Evolutionary conservation across 371 early-diverging fungal species (phyloP), one percentile per base, ranked within the genome.

Genomic region (Saksenaea vasiformis): DNA sequence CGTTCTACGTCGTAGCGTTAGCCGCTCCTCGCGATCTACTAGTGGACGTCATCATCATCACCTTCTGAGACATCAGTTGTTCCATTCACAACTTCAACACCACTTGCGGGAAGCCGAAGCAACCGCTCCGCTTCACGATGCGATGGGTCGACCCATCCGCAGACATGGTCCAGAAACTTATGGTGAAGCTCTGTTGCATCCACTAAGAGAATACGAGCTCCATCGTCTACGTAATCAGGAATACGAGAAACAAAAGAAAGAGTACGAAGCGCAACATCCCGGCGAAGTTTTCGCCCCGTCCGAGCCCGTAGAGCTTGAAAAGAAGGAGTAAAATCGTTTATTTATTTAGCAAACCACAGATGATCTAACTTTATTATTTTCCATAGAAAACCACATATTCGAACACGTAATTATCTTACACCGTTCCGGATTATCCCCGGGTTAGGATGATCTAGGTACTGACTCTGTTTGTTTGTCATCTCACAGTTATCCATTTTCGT

Each of bases 161-260:
- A 44, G 56, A 31, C 76, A 73, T 64, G 77, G 76, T 15, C 67
- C 69, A 7, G 82, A 82, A 51, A 78, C 79, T 0, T 75, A 75
- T 74, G 82, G 82, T 69, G 82, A 82, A 51, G 36, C 73, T 0
- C 28, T 82, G 27, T 38, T 75, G 28, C 69, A 82, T 62, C 82
- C 82, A 17, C 34, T 78, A 15, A 68, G 70, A 39, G 72, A 78
- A 44, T 55, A 66, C 14, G 70, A 75, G 27, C 51, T 75, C 1
- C 77, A 75, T 62, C 71, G 73, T 41, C 68, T 67, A 44, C 75
- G 82, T 61, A 5, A 58, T 8, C 62, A 77, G 37, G 73, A 70
- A 26, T 82, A 68, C 54, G 62, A 78, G 64, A 44, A 63, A 24
- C 79, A 82, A 41, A 61, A 64, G 24, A 72, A 68, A 28, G 57